phyloP scores from a whole-genome alignment of 192 early-diverging fungal species.

The Coemansia sp. region DNA sequence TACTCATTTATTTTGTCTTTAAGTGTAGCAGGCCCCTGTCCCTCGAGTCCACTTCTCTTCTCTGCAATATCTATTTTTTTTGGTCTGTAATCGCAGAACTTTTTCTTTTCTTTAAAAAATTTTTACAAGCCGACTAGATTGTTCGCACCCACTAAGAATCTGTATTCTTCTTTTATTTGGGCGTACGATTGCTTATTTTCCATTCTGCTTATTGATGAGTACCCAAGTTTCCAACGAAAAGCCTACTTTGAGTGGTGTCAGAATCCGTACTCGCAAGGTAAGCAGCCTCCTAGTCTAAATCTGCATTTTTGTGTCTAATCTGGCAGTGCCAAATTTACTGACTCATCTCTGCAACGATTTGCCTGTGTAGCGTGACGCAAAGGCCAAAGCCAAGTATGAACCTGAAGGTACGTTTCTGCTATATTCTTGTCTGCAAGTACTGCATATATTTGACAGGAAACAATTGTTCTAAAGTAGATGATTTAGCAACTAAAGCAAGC shows the following conservation, averaged over 20 bases:
- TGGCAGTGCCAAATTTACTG: not conserved
- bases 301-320: not conserved
- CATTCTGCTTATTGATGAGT: constrained; percentile 35
- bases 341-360: not conserved
- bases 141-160: not conserved
- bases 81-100: not conserved
- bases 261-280: constrained; percentile 51
- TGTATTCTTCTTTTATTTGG: not conserved
- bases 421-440: not conserved
- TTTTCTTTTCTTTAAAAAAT: constrained; percentile 10
- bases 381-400: constrained; percentile 69
- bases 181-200: constrained; percentile 2
- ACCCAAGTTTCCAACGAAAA: constrained; percentile 50
- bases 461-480: no score
- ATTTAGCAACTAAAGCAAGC: no score
- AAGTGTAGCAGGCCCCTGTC: no score
- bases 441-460: constrained; percentile 9
- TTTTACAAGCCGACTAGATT: not conserved
- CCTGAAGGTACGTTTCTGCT: constrained; percentile 46
- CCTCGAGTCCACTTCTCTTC: constrained; percentile 6
- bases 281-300: not conserved
- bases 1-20: not conserved
- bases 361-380: constrained; percentile 54
- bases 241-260: constrained; percentile 54
- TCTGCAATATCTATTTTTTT: constrained; percentile 5